Evolutionary conservation across 306 rosid species (phyloP), one percentile per base, ranked within the genome.

Genomic region (Medicago lupulina): DNA sequence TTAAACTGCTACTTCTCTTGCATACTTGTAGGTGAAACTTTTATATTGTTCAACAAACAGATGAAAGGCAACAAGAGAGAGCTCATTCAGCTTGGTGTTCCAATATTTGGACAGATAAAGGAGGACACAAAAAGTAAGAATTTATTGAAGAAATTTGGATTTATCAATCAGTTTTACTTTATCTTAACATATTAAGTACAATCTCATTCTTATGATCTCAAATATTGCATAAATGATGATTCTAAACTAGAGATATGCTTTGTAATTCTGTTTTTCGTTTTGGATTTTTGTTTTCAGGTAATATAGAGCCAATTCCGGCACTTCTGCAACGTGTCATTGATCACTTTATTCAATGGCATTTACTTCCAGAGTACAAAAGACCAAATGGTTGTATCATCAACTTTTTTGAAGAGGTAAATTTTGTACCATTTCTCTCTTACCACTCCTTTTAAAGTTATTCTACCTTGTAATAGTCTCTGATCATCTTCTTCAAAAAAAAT

Each of bases 361-460:
- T 96, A 73, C 84, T 96, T 79, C 99, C 99, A 9, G 98, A 92
- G 84, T 96, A 92, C 81, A 96, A 96, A 86, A 87, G 93, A 76
- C 99, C 99, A 51, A 96, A 92, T 84, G 97, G 98, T 63, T 90
- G 97, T 66, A 87, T 89, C 79, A 87, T 96, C 84, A 96, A 88
- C 87, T 96, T 88, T 76, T 92, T 92, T 76, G 99, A 90, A 82
- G 96, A 96, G 99, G 99, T 90, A 79, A 82, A 88, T 28, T 28
- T 28, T 28, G 31, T 0, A 28, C 31, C 31, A 28, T 28, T 28
- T 28, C 4, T 0, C 31, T 28, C 31, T 28, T 28, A 28, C 31
- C 4, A 3, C 31, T 28, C 31, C 31, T 28, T 28, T 28, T 28
- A 28, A 28, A 28, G 31, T 28, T 76, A 58, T 61, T 87, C 75